These are phyloP conservation scores for Mycena capillaripes DNA, from an alignment of 768 basidiomycete genomes.

Conservation along the genomic window DNA sequence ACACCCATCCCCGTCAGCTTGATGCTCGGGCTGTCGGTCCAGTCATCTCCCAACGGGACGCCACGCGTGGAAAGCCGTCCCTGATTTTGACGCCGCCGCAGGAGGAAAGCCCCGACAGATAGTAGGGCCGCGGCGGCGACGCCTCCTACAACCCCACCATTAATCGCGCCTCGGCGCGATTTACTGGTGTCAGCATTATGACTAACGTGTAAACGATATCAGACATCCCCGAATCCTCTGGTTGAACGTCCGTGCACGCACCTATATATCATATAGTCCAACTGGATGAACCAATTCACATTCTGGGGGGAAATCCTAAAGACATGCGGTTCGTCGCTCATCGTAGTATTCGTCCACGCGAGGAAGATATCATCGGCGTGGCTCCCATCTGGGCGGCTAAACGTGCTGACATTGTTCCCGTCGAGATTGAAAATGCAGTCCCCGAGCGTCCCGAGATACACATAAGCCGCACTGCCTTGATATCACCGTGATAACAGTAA, in stretches of 20 bases:
- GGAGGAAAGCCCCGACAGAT: neutral
- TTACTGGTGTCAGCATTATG: neutral
- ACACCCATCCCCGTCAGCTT: neutral
- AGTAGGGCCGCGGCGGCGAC: neutral
- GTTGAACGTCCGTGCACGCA: neutral
- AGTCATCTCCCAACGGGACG: conserved; percentile 13
- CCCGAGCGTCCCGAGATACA: conserved; percentile 17
- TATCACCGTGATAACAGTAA: no score
- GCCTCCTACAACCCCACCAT: conserved; percentile 19
- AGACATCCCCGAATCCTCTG: neutral
- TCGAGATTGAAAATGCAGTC: conserved; percentile 15
- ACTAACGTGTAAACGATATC: neutral
- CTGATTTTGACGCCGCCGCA: neutral
- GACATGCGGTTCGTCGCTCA: conserved; percentile 3
- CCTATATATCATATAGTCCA: conserved; percentile 25
- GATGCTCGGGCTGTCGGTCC: conserved; percentile 16
- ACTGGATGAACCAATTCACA: neutral
- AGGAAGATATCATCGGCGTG: neutral
- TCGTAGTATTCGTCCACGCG: neutral
- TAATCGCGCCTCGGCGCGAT: conserved; percentile 6
- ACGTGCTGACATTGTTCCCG: neutral
- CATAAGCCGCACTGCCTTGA: conserved; percentile 23
- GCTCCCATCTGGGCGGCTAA: no score
- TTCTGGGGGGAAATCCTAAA: neutral
- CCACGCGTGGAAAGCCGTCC: conserved; percentile 11